Evolutionary conservation across 2,329 filamentous ascomycete species (phyloP).

Genomic region (Colletotrichum kahawae): DNA sequence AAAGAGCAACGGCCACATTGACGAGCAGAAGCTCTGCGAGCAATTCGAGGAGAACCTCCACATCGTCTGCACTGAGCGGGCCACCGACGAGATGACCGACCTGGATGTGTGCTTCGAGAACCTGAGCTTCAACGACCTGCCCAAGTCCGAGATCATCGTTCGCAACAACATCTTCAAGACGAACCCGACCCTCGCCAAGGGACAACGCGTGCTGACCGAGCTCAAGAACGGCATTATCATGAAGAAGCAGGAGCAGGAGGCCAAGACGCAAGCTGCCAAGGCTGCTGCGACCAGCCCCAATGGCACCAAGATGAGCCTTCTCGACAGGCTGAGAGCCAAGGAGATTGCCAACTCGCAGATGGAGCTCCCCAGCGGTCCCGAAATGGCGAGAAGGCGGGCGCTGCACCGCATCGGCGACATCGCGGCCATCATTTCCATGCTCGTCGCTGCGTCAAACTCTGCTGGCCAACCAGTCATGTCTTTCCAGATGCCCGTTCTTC

Average conservation of each 20-base stretch:
- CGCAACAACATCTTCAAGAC: slow-evolving; percentile 53
- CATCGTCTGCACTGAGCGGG: slow-evolving; percentile 44
- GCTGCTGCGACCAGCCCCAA: slow-evolving; percentile 41
- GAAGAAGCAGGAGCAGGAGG: slow-evolving; percentile 53
- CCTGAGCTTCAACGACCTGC: slow-evolving; percentile 46
- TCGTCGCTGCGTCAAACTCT: slow-evolving; percentile 57
- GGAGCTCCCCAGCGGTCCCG: slow-evolving; percentile 47
- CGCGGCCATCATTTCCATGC: slow-evolving; percentile 69
- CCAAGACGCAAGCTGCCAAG: slow-evolving; percentile 36
- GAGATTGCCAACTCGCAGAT: slow-evolving; percentile 57
- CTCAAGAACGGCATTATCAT: slow-evolving; percentile 66
- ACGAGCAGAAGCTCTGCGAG: slow-evolving; percentile 57
- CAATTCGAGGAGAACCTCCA: slow-evolving; percentile 60
- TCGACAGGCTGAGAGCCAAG: slow-evolving; percentile 79
- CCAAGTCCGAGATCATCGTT: slow-evolving; percentile 56
- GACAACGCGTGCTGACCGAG: slow-evolving; percentile 71
- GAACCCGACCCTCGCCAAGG: slow-evolving; percentile 66
- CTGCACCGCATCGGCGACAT: slow-evolving; percentile 73
- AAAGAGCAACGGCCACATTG: slow-evolving; percentile 42
- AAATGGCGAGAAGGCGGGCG: slow-evolving; percentile 67
- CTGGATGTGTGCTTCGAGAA: slow-evolving; percentile 54
- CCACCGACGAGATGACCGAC: slow-evolving; percentile 34
- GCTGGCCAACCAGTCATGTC: slow-evolving; percentile 62
- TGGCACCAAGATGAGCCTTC: slow-evolving; percentile 66
- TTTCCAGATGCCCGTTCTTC: slow-evolving; percentile 67